Conservation (phyloP, 176 grass and related monocot species). For the Miscanthus lutarioriparius region DNA sequence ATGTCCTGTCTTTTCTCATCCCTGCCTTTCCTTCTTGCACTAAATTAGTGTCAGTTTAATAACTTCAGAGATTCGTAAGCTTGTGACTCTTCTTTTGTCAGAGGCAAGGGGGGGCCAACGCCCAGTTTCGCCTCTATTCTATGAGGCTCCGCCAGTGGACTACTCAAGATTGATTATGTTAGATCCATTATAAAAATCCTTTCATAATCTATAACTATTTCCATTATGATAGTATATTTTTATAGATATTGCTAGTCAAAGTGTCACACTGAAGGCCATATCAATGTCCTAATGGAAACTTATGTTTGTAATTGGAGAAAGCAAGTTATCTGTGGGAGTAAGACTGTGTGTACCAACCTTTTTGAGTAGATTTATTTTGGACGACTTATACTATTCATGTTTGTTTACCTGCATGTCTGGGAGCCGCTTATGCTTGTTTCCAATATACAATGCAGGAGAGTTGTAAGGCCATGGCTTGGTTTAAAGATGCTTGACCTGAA, state of each 20-base stretch:
- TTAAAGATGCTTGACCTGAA: slow-evolving; percentile 88
- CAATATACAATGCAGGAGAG: slow-evolving; percentile 62
- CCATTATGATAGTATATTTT: neutral
- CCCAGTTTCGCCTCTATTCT: too few relatives aligned
- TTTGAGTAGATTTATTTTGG: slow-evolving; percentile 1
- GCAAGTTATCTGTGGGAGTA: neutral
- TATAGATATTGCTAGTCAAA: neutral
- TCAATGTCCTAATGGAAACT: neutral
- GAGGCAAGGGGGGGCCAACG: too few relatives aligned
- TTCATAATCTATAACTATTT: neutral
- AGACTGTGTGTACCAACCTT: neutral
- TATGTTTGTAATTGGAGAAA: neutral
- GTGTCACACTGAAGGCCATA: neutral
- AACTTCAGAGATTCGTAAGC: too few relatives aligned
- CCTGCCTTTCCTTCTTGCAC: too few relatives aligned
- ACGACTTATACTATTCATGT: neutral
- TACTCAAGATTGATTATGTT: neutral
- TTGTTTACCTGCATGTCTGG: neutral
- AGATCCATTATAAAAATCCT: neutral
- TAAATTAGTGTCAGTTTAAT: too few relatives aligned
- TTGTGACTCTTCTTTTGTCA: too few relatives aligned
- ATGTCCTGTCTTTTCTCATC: too few relatives aligned
- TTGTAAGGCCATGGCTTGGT: slow-evolving; percentile 80
- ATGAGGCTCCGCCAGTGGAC: too few relatives aligned
- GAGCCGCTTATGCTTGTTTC: slow-evolving; percentile 20